These are phyloP conservation scores for Pichia occidentalis DNA, from an alignment of 805 yeast genomes.

Conservation along the genomic window DNA sequence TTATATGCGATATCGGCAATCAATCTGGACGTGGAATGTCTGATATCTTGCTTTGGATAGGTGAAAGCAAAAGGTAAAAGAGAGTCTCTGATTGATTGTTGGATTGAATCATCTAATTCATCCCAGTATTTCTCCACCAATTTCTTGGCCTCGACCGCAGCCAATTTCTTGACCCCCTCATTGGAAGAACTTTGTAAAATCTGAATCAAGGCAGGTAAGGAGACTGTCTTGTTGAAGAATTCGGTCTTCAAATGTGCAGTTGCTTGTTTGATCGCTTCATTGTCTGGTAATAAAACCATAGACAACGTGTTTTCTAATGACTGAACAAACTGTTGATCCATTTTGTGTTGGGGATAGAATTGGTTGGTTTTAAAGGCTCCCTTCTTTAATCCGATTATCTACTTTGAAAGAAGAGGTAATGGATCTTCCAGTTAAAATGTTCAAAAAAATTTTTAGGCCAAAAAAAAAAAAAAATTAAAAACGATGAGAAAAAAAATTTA, in stretches of 20 bases:
- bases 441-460: neutral
- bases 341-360: conserved; percentile 19
- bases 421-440: neutral
- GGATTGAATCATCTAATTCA: conserved; percentile 39
- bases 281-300: conserved; percentile 76
- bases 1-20: conserved; percentile 76
- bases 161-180: conserved; percentile 75
- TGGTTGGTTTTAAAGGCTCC: neutral
- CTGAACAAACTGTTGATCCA: conserved; percentile 67
- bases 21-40: conserved; percentile 87
- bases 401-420: neutral
- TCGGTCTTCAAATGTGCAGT: conserved; percentile 66
- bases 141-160: conserved; percentile 96
- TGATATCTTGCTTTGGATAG: conserved; percentile 55
- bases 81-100: conserved; percentile 58
- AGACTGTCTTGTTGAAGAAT: conserved; percentile 60
- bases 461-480: neutral
- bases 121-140: conserved; percentile 70
- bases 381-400: neutral
- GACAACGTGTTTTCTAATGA: conserved; percentile 73
- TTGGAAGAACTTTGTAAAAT: conserved; percentile 65
- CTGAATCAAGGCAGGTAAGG: conserved; percentile 78
- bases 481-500: conserved; percentile 2
- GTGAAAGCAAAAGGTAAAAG: conserved; percentile 62
- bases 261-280: conserved; percentile 76